phyloP scores from a whole-genome alignment of 2,329 filamentous ascomycete species.

The Alternaria hordeiaustralica region DNA sequence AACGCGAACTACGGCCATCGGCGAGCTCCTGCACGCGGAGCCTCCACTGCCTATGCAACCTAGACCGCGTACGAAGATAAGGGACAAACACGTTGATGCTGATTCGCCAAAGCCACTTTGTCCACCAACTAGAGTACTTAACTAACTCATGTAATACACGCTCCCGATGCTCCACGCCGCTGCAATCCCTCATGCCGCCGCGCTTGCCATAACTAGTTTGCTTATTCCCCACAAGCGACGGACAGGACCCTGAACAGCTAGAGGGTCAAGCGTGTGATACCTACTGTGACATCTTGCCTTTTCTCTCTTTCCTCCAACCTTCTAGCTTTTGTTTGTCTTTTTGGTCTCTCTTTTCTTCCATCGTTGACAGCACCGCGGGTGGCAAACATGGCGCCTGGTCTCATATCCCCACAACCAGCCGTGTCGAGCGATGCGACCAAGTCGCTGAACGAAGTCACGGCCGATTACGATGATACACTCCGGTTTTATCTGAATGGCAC shows the following conservation, averaged over 20 bases:
- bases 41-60: conserved; percentile 5
- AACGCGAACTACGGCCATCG: conserved; percentile 28
- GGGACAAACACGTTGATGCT: conserved; percentile 13
- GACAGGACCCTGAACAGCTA: conserved; percentile 5
- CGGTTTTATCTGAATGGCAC: conserved; percentile 96
- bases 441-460: conserved; percentile 69
- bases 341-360: background rate
- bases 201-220: conserved; percentile 17
- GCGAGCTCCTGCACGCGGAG: conserved; percentile 34
- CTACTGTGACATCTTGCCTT: background rate
- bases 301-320: background rate
- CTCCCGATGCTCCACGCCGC: background rate
- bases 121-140: background rate
- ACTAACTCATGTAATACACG: conserved; percentile 2
- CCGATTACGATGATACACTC: conserved; percentile 83
- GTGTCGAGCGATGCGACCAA: conserved; percentile 53
- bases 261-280: background rate
- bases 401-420: conserved; percentile 53
- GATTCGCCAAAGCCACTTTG: conserved; percentile 17
- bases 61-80: conserved; percentile 20
- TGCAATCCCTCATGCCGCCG: background rate
- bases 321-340: background rate
- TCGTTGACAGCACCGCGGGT: background rate
- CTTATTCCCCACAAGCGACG: conserved; percentile 21
- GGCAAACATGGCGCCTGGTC: conserved; percentile 63